Percentiles rank a stretch among this genome's conserved stretches.
phyloP scores from a whole-genome alignment of 305 asterid species.

The Fraxinus ornus region DNA sequence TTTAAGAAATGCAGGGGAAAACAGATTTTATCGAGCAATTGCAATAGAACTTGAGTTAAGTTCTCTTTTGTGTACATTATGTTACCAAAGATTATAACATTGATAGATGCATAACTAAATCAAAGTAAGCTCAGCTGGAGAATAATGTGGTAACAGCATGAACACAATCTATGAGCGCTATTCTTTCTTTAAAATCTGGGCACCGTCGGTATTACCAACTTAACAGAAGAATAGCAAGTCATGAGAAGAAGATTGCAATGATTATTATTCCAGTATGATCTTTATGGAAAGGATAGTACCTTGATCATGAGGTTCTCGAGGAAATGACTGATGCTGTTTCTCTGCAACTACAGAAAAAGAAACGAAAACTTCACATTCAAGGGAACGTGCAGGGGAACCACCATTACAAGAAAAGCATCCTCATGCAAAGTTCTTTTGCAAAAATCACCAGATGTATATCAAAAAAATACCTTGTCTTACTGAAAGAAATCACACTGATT shows the following conservation, averaged over 20 bases:
- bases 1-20: not conserved
- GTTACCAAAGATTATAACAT: not conserved
- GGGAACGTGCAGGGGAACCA: not conserved
- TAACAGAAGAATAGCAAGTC: not conserved
- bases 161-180: not conserved
- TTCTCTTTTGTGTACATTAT: not conserved
- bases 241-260: not conserved
- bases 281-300: slow-evolving; percentile 12
- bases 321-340: slow-evolving; percentile 16
- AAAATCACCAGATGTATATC: not conserved
- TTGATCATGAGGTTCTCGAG: slow-evolving; percentile 6
- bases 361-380: not conserved
- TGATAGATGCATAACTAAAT: not conserved
- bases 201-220: not conserved
- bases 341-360: slow-evolving; percentile 16
- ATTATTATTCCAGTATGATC: not conserved
- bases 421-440: not conserved
- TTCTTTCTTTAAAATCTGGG: not conserved
- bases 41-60: not conserved
- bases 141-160: not conserved
- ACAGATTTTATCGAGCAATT: not conserved
- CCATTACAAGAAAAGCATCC: not conserved
- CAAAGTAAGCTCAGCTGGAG: not conserved
- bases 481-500: not conserved
- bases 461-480: not conserved